Evolutionary conservation across 2,329 filamentous ascomycete genomes (phyloP), one percentile per base, ranked within the genome.

Genomic region (Aspergillus hortae): DNA sequence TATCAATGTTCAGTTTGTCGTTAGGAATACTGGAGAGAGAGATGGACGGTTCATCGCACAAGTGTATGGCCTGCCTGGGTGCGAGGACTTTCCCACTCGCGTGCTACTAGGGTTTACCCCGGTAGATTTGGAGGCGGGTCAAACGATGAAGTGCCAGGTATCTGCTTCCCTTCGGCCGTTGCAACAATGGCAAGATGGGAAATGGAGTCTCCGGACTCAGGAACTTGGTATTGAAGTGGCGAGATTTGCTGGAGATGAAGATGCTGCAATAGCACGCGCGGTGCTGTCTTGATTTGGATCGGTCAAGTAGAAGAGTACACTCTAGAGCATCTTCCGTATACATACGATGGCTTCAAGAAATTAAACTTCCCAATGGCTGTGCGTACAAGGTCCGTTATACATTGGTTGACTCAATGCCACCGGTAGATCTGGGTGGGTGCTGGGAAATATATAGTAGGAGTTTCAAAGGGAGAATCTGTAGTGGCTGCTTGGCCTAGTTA

Each of bases 71-170:
- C 2, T 40, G 33, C 19, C 46, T 11, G 42, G 9, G 2, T 23
- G 45, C 27, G 12, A 15, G 9, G 51, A 53, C 19, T 53, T 53
- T 17, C 51, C 51, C 2, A 30, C 21, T 14, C 41, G 51, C 2
- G 33, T 53, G 3, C 17, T 53, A n/a, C 25, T 53, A 15, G 51
- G 51, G 6, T 53, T 53, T 21, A n/a, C 25, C 4, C 46, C 51
- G 4, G 33, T 49, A 5, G 41, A 53, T 40, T 19, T 53, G 15
- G 33, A 36, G 15, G 30, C 19, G 0, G 45, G 45, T 4, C 38
- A 52, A 9, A 6, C 4, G 7, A 38, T n/a, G 3, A 17, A 4
- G 6, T 19, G 19, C 4, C 7, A 15, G 3, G 19, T 52, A 9
- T 6, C 19, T 4, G 40, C 40, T 10, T 48, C 50, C 9, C 27